Evolutionary conservation across 2,329 filamentous ascomycete genomes (phyloP), one percentile per base, ranked within the genome.

Genomic region (Colletotrichum agaves): DNA sequence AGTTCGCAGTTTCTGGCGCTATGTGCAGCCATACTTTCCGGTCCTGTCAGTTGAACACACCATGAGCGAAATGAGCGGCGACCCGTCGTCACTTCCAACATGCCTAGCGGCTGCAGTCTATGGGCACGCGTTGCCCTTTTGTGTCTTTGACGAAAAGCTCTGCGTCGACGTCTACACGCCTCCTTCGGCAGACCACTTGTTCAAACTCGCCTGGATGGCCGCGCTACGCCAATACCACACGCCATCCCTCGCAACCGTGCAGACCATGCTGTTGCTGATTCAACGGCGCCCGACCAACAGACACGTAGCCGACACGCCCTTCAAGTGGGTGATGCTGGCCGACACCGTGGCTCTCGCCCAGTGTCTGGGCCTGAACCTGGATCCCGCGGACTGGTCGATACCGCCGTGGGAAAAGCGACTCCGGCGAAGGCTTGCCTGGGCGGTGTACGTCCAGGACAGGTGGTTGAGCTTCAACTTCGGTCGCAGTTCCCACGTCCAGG

Each of bases 251-350:
- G 59, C 63, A 6, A 56, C 52, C 0, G 49, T 67, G 15, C 63
- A 67, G 23, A 67, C 63, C 1, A 67, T 67, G 63, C 59, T 67
- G 8, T 43, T 67, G 12, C 31, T 63, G 5, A 67, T 67, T 35
- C 63, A 67, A 2, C 63, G 63, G 4, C 63, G 63, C 4, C 63
- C 63, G 4, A 67, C 63, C 13, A 67, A 67, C 15, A 57, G 37
- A 12, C 63, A 67, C 6, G 63, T 67, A 11, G 63, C 63, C 1
- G 63, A 67, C 12, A 67, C 63, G 12, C 63, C 63, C 11, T 67
- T 67, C 43, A 67, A 67, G 43, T 67, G 63, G 63, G 50, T 63
- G 12, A 67, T 67, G 63, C 50, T 67, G 0, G 63, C 59, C 10
- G 63, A 67, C 63, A 67, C 63, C 0, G 63, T 63, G 0, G 63